Conservation (phyloP, 1,139 yeast species). For the Yamadazyma songkhlaensis region DNA sequence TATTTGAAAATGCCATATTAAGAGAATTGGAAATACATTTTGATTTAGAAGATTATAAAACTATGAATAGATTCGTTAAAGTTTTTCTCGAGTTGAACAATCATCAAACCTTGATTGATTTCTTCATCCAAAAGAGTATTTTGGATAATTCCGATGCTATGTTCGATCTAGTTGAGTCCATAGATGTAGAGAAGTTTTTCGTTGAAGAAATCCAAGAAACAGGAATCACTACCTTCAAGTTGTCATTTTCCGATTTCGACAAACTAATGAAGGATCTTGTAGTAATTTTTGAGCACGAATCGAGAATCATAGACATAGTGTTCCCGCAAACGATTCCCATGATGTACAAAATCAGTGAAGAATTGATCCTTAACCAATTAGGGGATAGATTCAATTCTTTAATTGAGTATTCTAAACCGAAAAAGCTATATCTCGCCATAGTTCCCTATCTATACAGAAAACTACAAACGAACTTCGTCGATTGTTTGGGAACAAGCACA, state of each 20-base stretch:
- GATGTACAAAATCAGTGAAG: constrained; percentile 50
- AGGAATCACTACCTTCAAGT: not conserved
- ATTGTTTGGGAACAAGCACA: constrained; percentile 23
- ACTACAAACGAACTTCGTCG: constrained; percentile 24
- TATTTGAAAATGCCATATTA: constrained; percentile 71
- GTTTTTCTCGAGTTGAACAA: constrained; percentile 37
- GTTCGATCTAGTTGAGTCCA: constrained; percentile 24
- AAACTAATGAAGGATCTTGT: constrained; percentile 26
- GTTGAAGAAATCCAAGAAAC: constrained; percentile 15
- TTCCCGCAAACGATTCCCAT: constrained; percentile 43
- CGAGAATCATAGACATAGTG: constrained; percentile 35
- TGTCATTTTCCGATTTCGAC: constrained; percentile 14
- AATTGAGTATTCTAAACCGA: constrained; percentile 27
- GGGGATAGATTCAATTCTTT: constrained; percentile 33
- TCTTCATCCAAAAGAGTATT: constrained; percentile 44
- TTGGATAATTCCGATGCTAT: constrained; percentile 37
- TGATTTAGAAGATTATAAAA: constrained; percentile 46
- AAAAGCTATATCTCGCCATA: constrained; percentile 23
- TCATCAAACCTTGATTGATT: constrained; percentile 45
- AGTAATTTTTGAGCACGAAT: constrained; percentile 33
- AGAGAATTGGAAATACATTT: constrained; percentile 67
- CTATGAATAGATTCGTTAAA: constrained; percentile 32
- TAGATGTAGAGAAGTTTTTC: constrained; percentile 11
- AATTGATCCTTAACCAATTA: constrained; percentile 40
- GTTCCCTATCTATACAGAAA: constrained; percentile 34